Evolutionary conservation across 495 filamentous ascomycete genomes (phyloP), one percentile per base, ranked within the genome.

Genomic region (Lophiostoma macrostomum): DNA sequence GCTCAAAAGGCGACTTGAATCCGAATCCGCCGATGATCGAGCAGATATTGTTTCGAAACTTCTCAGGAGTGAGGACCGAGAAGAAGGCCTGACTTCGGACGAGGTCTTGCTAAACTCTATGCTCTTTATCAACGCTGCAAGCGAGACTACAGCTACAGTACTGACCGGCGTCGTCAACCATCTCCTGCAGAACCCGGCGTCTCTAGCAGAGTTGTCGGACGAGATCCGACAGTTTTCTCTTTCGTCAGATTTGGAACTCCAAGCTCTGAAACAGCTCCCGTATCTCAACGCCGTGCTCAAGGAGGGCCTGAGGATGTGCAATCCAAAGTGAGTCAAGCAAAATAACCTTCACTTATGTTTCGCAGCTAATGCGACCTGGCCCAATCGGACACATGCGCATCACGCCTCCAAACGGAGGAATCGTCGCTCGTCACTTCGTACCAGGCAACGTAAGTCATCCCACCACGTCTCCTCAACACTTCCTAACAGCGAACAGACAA

Each of bases 351-450:
- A 20, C n/a, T 32, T 22, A 16, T 32, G n/a, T 28, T 35, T 24
- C 27, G 22, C 6, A 41, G 35, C 49, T 52, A 42, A 52, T 22
- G 25, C 27, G 27, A 14, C 43, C 5, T 29, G 43, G 49, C 35
- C 72, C 74, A n/a, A 74, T 71, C 30, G 65, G 56, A 22, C 73
- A 80, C 49, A 69, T 72, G 0, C 69, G 77, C 0, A 68, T 70
- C 32, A 73, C 74, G 0, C 70, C 76, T 4, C 66, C 71, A 51
- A 66, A 58, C 7, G 74, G 76, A 5, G 65, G 60, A 5, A 50
- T 62, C 3, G 65, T 77, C 24, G 60, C 67, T 36, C 70, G 70
- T 4, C 16, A 61, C 8, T 72, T 60, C 19, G 55, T 75, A 14
- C 69, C 71, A 5, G 35, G 48, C 2, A 40, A 42, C 20, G 48